phyloP scores from a whole-genome alignment of 2,329 filamentous ascomycete genomes.

The Aotearoamyces nothofagi region DNA sequence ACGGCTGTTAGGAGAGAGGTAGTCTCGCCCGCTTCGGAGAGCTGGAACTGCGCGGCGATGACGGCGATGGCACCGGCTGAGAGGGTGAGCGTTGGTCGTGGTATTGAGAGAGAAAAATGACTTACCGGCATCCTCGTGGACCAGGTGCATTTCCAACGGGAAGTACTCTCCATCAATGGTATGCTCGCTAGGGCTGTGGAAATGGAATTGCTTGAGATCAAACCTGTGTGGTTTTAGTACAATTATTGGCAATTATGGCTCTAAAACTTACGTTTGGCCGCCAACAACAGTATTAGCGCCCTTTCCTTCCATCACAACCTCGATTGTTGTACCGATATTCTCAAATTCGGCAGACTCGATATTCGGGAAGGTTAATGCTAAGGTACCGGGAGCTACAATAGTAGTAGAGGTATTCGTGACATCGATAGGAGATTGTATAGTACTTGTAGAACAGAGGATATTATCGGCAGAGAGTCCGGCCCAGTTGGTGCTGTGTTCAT shows the following conservation, averaged over 20 bases:
- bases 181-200: conserved; percentile 46
- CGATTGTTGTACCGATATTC: conserved; percentile 3
- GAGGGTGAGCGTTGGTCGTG: too few relatives aligned
- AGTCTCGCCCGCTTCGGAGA: neutral
- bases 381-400: neutral
- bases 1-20: neutral
- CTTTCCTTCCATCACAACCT: conserved; percentile 1
- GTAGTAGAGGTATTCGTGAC: conserved; percentile 1
- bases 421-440: conserved; percentile 2
- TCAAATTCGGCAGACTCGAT: conserved; percentile 3
- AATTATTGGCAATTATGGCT: too few relatives aligned
- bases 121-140: conserved; percentile 21
- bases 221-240: conserved; percentile 5
- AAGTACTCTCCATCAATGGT: conserved; percentile 28
- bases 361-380: conserved; percentile 1
- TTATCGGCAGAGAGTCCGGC: neutral
- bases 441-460: conserved; percentile 1
- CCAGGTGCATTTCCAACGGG: conserved; percentile 27
- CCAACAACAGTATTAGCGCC: too few relatives aligned
- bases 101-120: neutral
- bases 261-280: too few relatives aligned
- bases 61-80: neutral
- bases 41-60: neutral
- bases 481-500: too few relatives aligned
- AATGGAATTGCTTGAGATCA: conserved; percentile 35